Evolutionary conservation across 177 flowering plant genomes (phyloP).

Genomic region (Telopea speciosissima): DNA sequence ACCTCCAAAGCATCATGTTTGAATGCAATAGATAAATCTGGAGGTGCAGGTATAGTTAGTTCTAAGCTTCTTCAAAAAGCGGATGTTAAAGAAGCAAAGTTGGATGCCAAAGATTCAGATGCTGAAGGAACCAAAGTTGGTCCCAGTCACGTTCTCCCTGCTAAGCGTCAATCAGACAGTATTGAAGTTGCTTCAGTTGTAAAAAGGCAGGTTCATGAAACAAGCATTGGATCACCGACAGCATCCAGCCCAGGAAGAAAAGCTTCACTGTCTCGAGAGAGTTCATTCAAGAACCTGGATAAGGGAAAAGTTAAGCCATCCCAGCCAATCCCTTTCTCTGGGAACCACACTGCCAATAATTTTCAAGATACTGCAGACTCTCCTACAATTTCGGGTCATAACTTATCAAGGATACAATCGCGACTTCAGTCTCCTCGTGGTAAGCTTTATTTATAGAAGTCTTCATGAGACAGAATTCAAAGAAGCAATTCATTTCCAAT

Average conservation of each 20-base stretch:
- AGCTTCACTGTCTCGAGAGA: slow-evolving; percentile 37
- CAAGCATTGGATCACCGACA: slow-evolving; percentile 31
- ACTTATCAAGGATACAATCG: slow-evolving; percentile 14
- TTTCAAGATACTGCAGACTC: slow-evolving; percentile 23
- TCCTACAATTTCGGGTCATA: slow-evolving; percentile 19
- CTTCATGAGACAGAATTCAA: no score
- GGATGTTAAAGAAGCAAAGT: slow-evolving; percentile 23
- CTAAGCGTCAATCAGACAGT: slow-evolving; percentile 50
- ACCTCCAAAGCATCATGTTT: slow-evolving; percentile 12
- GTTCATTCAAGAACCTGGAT: slow-evolving; percentile 56
- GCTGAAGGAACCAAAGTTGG: slow-evolving; percentile 28
- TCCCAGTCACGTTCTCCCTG: slow-evolving; percentile 19
- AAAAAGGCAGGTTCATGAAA: slow-evolving; percentile 53
- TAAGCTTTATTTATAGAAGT: slow-evolving; percentile 13
- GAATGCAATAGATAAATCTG: slow-evolving; percentile 25
- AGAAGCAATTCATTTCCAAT: no score
- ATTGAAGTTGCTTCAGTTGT: slow-evolving; percentile 35
- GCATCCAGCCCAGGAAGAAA: slow-evolving; percentile 31
- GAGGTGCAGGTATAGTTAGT: slow-evolving; percentile 12
- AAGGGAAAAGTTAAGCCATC: slow-evolving; percentile 39
- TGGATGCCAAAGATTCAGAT: slow-evolving; percentile 28
- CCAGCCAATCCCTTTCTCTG: slow-evolving; percentile 23
- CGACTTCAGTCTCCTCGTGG: slow-evolving; percentile 40
- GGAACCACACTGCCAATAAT: slow-evolving; percentile 19
- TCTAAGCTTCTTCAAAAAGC: slow-evolving; percentile 20